Evolutionary conservation across 495 filamentous ascomycete species (phyloP).

Genomic region (Talaromyces ruber): DNA sequence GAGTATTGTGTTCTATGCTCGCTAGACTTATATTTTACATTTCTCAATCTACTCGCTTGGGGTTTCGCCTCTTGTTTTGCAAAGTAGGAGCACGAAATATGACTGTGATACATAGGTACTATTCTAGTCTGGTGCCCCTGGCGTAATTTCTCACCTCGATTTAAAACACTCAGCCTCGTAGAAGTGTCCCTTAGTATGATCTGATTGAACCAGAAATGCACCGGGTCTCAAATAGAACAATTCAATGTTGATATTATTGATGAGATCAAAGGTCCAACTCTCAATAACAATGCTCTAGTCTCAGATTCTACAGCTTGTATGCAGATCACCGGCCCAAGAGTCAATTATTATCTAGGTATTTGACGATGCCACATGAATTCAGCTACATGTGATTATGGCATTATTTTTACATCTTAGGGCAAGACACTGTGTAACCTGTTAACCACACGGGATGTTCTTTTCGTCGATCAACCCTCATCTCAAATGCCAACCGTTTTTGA

Average conservation of each 20-base stretch:
- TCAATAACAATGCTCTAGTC: background rate
- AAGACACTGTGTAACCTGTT: background rate
- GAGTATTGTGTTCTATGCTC: too few species aligned
- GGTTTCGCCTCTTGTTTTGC: too few species aligned
- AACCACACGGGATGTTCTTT: background rate
- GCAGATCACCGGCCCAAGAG: background rate
- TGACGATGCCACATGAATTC: background rate
- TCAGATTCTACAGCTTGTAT: background rate
- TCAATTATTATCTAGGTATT: background rate
- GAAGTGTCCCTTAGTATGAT: background rate
- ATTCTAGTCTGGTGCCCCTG: too few species aligned
- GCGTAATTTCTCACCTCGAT: too few species aligned
- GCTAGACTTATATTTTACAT: too few species aligned
- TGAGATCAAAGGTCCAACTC: background rate
- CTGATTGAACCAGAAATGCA: too few species aligned
- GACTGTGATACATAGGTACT: too few species aligned
- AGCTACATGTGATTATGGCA: background rate
- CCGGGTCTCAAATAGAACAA: background rate
- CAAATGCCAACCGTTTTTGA: background rate
- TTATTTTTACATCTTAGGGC: background rate
- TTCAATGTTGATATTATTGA: background rate
- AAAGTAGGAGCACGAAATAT: too few species aligned
- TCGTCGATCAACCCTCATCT: too few species aligned
- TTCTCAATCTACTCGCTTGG: too few species aligned
- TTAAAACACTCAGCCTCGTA: too few species aligned